These are phyloP conservation scores for Tylopilus sp. DNA, from an alignment of 768 basidiomycete species.

Conservation along the genomic window DNA sequence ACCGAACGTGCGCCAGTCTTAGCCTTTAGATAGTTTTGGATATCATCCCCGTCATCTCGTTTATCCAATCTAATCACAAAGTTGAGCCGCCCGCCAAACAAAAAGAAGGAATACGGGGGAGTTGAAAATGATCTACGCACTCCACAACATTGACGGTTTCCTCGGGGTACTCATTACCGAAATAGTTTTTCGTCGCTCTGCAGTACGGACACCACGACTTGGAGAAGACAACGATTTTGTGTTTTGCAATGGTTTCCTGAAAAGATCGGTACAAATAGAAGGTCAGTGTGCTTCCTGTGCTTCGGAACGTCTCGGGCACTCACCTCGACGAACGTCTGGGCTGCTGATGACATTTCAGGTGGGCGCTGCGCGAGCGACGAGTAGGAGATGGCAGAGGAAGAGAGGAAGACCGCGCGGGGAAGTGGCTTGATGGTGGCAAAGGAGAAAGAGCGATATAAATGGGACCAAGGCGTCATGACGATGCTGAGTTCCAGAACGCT, in stretches of 20 bases:
- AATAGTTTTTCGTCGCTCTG: conserved; percentile 45
- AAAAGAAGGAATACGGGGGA: background rate
- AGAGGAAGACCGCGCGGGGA: background rate
- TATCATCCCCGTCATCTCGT: conserved; percentile 52
- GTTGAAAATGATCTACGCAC: conserved; percentile 33
- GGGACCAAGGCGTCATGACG: conserved; percentile 8
- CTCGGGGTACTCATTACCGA: conserved; percentile 38
- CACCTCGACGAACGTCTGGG: conserved; percentile 41
- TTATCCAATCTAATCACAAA: conserved; percentile 45
- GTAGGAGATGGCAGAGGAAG: conserved; percentile 19
- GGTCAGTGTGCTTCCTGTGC: background rate
- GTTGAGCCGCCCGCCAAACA: background rate
- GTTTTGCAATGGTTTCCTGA: conserved; percentile 45
- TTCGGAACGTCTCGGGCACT: conserved; percentile 2
- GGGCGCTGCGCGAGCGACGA: conserved; percentile 23
- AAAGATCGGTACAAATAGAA: too few species aligned
- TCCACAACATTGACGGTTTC: conserved; percentile 42
- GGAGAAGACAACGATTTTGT: conserved; percentile 59
- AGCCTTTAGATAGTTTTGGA: conserved; percentile 60
- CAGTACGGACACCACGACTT: conserved; percentile 58
- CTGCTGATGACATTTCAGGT: conserved; percentile 23
- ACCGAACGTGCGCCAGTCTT: conserved; percentile 72
- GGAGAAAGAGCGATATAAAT: conserved; percentile 24
- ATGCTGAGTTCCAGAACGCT: background rate
- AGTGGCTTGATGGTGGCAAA: conserved; percentile 1